These are phyloP conservation scores for Apophysomyces ossiformis DNA, from an alignment of 371 early-diverging fungal species.

Conservation along the genomic window DNA sequence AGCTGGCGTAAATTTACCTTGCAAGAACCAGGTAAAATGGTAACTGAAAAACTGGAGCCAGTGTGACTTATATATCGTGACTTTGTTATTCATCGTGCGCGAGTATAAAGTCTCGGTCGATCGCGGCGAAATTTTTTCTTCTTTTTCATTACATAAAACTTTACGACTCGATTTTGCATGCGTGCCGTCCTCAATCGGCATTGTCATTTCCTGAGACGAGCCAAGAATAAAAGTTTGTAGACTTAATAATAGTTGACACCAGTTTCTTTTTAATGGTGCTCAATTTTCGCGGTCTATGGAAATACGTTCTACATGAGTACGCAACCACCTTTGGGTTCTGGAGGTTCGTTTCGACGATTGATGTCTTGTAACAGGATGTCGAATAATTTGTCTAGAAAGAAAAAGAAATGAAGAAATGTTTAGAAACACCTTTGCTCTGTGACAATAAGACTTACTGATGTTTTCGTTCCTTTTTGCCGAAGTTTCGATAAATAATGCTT, in stretches of 20 bases:
- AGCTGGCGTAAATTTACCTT: no score
- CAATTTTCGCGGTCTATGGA: constrained; percentile 11
- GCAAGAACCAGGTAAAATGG: no score
- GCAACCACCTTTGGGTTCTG: constrained; percentile 1
- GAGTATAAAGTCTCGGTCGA: neutral
- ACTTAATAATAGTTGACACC: constrained; percentile 9
- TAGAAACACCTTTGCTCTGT: neutral
- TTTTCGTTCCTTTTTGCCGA: constrained; percentile 84
- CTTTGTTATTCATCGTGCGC: no score
- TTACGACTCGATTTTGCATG: constrained; percentile 11
- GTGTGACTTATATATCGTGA: no score
- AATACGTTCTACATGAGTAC: constrained; percentile 4
- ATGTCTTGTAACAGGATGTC: constrained; percentile 2
- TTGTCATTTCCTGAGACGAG: constrained; percentile 10
- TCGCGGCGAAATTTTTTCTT: neutral
- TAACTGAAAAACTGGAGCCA: no score
- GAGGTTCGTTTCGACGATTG: neutral
- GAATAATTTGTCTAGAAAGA: neutral
- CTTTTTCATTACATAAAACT: constrained; percentile 8
- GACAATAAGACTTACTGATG: constrained; percentile 43
- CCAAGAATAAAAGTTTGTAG: constrained; percentile 2
- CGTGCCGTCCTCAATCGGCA: constrained; percentile 3
- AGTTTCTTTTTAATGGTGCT: neutral
- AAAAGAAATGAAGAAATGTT: neutral
- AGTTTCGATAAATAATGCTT: constrained; percentile 73